phyloP scores from a whole-genome alignment of 768 basidiomycete genomes.

The Scleroderma bovista region DNA sequence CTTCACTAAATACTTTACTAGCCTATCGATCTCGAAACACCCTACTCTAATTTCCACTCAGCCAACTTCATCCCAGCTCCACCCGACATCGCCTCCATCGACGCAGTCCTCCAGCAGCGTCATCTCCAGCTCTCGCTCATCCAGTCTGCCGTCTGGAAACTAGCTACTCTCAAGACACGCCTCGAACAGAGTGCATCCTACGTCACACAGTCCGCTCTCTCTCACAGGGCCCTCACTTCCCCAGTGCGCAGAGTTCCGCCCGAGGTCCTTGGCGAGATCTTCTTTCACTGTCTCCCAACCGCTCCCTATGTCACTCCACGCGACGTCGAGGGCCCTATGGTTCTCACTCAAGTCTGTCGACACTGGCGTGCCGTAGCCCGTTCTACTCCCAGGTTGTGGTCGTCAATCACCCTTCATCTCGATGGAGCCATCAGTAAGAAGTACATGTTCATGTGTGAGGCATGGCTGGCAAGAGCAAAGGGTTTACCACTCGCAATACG shows the following conservation, averaged over 20 bases:
- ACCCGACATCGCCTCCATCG: conserved; percentile 13
- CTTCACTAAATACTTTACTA: no score
- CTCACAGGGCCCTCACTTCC: conserved; percentile 20
- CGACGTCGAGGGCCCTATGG: conserved; percentile 16
- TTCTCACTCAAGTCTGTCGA: conserved; percentile 24
- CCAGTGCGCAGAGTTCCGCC: conserved; percentile 19
- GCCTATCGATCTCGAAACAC: conserved; percentile 14
- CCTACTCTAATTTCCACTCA: conserved; percentile 8
- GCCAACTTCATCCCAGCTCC: conserved; percentile 8
- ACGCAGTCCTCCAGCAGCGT: conserved; percentile 15
- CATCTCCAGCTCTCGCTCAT: conserved; percentile 15
- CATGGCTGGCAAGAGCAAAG: conserved; percentile 26
- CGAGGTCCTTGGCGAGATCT: conserved; percentile 27
- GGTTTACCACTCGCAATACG: conserved; percentile 20
- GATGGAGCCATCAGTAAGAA: conserved; percentile 3
- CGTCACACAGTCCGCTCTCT: conserved; percentile 17
- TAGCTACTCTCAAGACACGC: conserved; percentile 9
- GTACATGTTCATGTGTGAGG: conserved; percentile 16
- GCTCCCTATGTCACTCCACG: conserved; percentile 21
- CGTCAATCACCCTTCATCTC: conserved; percentile 21
- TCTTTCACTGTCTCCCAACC: conserved; percentile 22
- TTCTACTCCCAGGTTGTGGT: conserved; percentile 29
- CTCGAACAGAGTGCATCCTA: conserved; percentile 15
- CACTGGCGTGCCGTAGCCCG: conserved; percentile 27
- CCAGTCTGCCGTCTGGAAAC: conserved; percentile 13